Percentiles rank a stretch among this genome's conserved stretches.
phyloP scores from a whole-genome alignment of 1,284 basidiomycete genomes.

The Chondrostereum purpureum region DNA sequence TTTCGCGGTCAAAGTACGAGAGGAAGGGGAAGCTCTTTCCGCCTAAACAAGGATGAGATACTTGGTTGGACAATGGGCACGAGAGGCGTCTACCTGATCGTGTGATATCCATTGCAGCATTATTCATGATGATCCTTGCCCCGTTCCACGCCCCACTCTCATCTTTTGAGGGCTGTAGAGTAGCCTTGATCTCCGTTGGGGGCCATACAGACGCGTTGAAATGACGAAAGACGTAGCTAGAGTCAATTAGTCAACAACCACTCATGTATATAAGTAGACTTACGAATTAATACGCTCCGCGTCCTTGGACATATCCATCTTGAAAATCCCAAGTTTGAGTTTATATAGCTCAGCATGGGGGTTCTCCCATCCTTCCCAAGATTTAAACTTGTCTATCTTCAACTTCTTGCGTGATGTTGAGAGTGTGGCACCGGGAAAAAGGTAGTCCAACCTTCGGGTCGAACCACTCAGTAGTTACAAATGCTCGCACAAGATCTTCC shows the following conservation, averaged over 20 bases:
- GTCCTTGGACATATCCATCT: slow-evolving; percentile 13
- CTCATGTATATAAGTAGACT: not conserved
- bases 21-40: slow-evolving; percentile 13
- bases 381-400: slow-evolving; percentile 10
- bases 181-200: slow-evolving; percentile 12
- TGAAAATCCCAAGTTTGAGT: not conserved
- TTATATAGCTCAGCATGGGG: slow-evolving; percentile 14
- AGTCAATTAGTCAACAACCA: not conserved
- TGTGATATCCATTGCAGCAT: slow-evolving; percentile 14
- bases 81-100: slow-evolving; percentile 11
- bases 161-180: slow-evolving; percentile 9
- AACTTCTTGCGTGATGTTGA: slow-evolving; percentile 12
- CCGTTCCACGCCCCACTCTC: slow-evolving; percentile 15
- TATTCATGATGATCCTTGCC: slow-evolving; percentile 13
- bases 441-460: slow-evolving; percentile 12
- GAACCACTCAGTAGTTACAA: not conserved
- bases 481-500: not conserved
- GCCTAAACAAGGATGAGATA: slow-evolving; percentile 3
- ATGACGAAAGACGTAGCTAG: slow-evolving; percentile 17
- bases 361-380: slow-evolving; percentile 16
- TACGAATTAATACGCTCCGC: slow-evolving; percentile 10
- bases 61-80: not conserved
- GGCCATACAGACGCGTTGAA: slow-evolving; percentile 15
- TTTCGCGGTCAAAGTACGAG: slow-evolving; percentile 4
- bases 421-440: slow-evolving; percentile 13